Conservation (phyloP, 2,329 filamentous ascomycete species). For the Pseudopithomyces chartarum region DNA sequence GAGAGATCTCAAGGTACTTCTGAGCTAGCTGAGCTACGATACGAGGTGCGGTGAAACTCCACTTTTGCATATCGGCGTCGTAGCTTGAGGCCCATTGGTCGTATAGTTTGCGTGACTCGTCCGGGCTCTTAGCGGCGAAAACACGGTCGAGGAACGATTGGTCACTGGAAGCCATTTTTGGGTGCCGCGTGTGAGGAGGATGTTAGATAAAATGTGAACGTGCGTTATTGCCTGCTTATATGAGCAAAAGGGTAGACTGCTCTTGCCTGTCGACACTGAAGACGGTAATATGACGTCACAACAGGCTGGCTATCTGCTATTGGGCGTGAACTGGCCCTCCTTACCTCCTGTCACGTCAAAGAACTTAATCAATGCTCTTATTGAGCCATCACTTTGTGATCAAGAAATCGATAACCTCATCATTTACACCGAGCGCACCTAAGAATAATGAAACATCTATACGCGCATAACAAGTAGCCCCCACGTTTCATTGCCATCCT, state of each 20-base stretch:
- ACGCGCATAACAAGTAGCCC: too few relatives aligned
- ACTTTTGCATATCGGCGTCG: slow-evolving; percentile 48
- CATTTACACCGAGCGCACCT: too few relatives aligned
- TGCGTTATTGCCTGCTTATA: neutral
- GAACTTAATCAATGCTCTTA: too few relatives aligned
- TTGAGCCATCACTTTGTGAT: too few relatives aligned
- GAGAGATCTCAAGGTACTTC: slow-evolving; percentile 17
- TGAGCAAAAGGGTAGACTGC: neutral
- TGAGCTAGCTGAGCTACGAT: slow-evolving; percentile 37
- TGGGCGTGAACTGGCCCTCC: too few relatives aligned
- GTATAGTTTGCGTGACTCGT: slow-evolving; percentile 49
- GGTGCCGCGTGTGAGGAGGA: neutral
- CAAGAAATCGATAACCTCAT: too few relatives aligned
- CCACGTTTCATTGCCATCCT: too few relatives aligned
- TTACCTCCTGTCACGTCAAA: too few relatives aligned
- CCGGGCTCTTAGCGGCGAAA: slow-evolving; percentile 40
- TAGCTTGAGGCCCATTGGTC: slow-evolving; percentile 55
- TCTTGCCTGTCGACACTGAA: too few relatives aligned
- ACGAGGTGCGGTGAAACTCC: slow-evolving; percentile 50
- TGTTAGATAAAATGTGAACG: neutral
- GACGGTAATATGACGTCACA: neutral
- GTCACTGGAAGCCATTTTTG: slow-evolving; percentile 8
- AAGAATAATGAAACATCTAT: too few relatives aligned
- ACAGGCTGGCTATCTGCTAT: too few relatives aligned
- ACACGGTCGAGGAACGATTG: slow-evolving; percentile 41